Evolutionary conservation across 148 eudicot genomes (phyloP).

Genomic region (Diospyros kaki): DNA sequence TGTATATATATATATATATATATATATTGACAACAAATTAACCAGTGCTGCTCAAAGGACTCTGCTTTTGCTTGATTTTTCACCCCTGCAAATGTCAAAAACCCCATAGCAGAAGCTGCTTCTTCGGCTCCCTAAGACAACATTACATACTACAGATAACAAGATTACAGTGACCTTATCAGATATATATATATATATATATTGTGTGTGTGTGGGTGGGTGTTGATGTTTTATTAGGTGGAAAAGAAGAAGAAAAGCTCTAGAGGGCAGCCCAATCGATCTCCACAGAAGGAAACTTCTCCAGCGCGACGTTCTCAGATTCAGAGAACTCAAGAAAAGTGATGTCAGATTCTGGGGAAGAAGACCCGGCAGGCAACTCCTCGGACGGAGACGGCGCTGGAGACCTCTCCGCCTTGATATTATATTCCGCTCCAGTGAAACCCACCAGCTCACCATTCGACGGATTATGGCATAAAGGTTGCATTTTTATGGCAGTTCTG

Average conservation of each 20-base stretch:
- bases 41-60: too few relatives aligned
- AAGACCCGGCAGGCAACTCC: conserved; percentile 12
- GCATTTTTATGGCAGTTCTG: conserved; percentile 2
- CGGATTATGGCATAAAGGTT: background rate
- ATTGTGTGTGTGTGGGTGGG: too few relatives aligned
- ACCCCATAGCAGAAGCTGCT: conserved; percentile 28
- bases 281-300: conserved; percentile 44
- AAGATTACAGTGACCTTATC: too few relatives aligned
- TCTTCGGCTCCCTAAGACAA: background rate
- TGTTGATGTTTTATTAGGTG: too few relatives aligned
- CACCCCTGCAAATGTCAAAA: conserved; percentile 43
- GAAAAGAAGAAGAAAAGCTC: background rate
- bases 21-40: too few relatives aligned
- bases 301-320: conserved; percentile 30
- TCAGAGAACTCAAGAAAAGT: conserved; percentile 30
- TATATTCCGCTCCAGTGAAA: background rate
- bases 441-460: conserved; percentile 1
- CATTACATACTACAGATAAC: too few relatives aligned
- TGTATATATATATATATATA: too few relatives aligned
- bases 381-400: conserved; percentile 9
- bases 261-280: conserved; percentile 43
- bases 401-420: conserved; percentile 21
- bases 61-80: background rate
- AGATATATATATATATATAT: too few relatives aligned
- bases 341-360: conserved; percentile 31